Percentiles rank a stretch among this genome's conserved stretches.
phyloP scores from a whole-genome alignment of 2,329 filamentous ascomycete genomes.

The Bisporella sp. region DNA sequence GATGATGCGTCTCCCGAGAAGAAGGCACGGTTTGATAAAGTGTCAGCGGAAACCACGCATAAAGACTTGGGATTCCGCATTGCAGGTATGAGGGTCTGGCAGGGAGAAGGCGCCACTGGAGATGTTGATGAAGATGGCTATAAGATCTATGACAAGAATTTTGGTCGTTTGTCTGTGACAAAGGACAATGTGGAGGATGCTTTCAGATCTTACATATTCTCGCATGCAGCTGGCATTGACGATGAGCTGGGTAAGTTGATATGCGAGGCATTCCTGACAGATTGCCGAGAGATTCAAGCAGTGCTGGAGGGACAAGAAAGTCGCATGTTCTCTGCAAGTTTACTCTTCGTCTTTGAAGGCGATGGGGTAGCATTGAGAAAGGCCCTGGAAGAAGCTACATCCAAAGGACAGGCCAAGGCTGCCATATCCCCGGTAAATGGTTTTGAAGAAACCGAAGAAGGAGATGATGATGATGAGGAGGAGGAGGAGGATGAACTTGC shows the following conservation, averaged over 20 bases:
- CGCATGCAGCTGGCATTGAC: conserved; percentile 50
- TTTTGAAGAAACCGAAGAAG: conserved; percentile 28
- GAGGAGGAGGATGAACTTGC: conserved; percentile 47
- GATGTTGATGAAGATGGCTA: conserved; percentile 47
- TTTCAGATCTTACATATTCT: conserved; percentile 52
- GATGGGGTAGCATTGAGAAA: conserved; percentile 45
- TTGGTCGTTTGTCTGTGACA: conserved; percentile 46
- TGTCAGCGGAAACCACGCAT: conserved; percentile 52
- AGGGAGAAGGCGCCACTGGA: conserved; percentile 46
- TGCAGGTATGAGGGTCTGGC: conserved; percentile 58
- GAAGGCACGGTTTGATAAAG: conserved; percentile 52
- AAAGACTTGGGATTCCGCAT: conserved; percentile 54
- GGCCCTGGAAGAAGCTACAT: conserved; percentile 27
- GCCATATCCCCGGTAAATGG: conserved; percentile 18
- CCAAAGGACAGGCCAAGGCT: conserved; percentile 17
- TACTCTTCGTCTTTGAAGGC: conserved; percentile 59
- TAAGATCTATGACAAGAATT: conserved; percentile 56
- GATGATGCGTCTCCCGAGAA: conserved; percentile 59
- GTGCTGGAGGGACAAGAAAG: conserved; percentile 49
- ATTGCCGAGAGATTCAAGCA: conserved; percentile 45
- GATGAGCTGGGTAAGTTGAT: conserved; percentile 49
- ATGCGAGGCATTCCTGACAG: conserved; percentile 44
- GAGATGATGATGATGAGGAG: conserved; percentile 41
- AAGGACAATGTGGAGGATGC: conserved; percentile 46
- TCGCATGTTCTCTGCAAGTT: conserved; percentile 50